phyloP scores from a whole-genome alignment of 306 rosid species.

The Gillenia trifoliata region DNA sequence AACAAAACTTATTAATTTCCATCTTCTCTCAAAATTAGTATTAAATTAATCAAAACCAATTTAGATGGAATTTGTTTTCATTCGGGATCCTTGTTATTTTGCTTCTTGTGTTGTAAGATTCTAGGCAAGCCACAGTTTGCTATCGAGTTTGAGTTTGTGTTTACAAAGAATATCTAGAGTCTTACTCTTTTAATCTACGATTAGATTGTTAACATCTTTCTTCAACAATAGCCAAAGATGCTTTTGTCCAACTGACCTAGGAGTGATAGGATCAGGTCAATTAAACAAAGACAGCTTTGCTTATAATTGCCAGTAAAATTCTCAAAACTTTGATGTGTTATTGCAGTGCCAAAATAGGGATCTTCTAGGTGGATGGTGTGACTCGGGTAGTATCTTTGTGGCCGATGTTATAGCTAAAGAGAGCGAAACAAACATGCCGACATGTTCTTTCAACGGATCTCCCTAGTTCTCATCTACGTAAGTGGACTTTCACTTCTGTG shows the following conservation, averaged over 20 bases:
- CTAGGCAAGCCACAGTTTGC: background rate
- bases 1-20: background rate
- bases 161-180: background rate
- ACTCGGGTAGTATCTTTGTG: slow-evolving; percentile 73
- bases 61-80: slow-evolving; percentile 1
- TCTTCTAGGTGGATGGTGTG: slow-evolving; percentile 90
- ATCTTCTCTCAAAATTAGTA: no score
- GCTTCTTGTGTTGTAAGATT: background rate
- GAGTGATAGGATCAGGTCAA: background rate
- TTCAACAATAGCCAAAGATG: background rate
- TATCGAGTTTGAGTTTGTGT: background rate
- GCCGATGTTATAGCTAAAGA: slow-evolving; percentile 43
- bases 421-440: slow-evolving; percentile 7
- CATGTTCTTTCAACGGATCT: slow-evolving; percentile 2
- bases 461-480: background rate
- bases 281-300: slow-evolving; percentile 3
- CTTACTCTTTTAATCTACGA: no score
- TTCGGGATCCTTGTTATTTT: background rate
- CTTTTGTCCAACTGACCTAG: background rate
- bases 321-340: slow-evolving; percentile 14
- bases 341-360: slow-evolving; percentile 72
- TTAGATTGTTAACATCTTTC: no score
- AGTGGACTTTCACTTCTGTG: background rate
- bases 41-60: background rate
- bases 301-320: slow-evolving; percentile 4